Evolutionary conservation across 257 asterid genomes (phyloP).

Genomic region (Primulina eburnea): DNA sequence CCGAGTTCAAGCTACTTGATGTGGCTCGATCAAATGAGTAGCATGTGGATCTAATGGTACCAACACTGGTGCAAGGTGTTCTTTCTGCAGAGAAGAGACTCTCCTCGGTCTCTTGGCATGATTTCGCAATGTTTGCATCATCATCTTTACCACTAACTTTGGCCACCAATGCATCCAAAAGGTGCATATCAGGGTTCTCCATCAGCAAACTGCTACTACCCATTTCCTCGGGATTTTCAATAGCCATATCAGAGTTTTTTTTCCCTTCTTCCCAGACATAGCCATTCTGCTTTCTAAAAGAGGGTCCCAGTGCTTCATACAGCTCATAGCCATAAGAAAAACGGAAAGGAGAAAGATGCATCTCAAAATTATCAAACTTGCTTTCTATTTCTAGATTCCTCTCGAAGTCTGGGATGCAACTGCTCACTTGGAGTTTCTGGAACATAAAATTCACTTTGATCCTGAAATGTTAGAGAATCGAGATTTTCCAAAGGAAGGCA

Average conservation of each 20-base stretch:
- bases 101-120: constrained; percentile 42
- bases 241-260: constrained; percentile 42
- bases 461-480: constrained; percentile 31
- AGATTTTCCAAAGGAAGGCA: constrained; percentile 34
- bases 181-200: constrained; percentile 56
- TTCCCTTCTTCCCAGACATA: constrained; percentile 43
- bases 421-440: constrained; percentile 32
- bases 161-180: constrained; percentile 91
- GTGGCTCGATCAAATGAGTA: constrained; percentile 65
- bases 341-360: constrained; percentile 45
- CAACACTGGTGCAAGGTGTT: constrained; percentile 56
- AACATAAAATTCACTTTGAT: constrained; percentile 26
- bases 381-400: constrained; percentile 30
- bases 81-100: constrained; percentile 56
- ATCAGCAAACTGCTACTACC: constrained; percentile 51
- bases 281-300: constrained; percentile 47
- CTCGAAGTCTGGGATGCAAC: constrained; percentile 35
- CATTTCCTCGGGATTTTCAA: constrained; percentile 59
- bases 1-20: constrained; percentile 65
- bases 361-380: constrained; percentile 23
- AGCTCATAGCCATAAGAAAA: constrained; percentile 78
- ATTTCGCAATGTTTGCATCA: constrained; percentile 37
- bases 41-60: constrained; percentile 61
- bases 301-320: constrained; percentile 79
- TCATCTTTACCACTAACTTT: constrained; percentile 45